Conservation (phyloP, 345 rosid species). For the Clarkia xantiana region DNA sequence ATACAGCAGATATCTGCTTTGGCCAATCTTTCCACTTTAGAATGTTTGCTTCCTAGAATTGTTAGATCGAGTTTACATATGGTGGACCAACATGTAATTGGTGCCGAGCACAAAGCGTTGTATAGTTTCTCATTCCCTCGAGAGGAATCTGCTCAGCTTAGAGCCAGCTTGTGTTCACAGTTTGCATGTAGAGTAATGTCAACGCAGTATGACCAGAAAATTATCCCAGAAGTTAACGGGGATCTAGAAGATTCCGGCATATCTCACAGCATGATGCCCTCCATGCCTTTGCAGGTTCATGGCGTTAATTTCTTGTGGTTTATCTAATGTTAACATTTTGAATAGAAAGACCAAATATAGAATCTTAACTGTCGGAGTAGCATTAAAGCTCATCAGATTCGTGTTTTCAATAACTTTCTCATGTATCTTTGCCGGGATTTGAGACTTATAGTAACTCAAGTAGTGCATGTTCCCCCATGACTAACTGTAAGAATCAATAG, state of each 20-base stretch:
- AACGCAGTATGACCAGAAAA: constrained; percentile 7
- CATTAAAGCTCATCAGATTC: no score
- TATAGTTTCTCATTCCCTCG: constrained; percentile 13
- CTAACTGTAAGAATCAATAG: no score
- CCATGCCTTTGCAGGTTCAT: constrained; percentile 29
- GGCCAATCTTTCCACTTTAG: constrained; percentile 32
- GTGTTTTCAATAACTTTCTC: no score
- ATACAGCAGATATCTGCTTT: constrained; percentile 33
- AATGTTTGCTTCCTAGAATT: constrained; percentile 19
- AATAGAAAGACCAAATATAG: no score
- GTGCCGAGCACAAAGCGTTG: constrained; percentile 19
- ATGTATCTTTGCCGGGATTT: no score
- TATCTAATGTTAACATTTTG: no score
- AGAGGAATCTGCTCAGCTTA: constrained; percentile 22
- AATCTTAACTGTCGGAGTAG: no score
- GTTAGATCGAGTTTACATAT: constrained; percentile 17
- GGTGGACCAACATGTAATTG: constrained; percentile 7
- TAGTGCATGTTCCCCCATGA: no score
- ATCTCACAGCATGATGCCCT: constrained; percentile 6
- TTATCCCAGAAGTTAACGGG: constrained; percentile 7
- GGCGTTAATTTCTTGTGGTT: neutral
- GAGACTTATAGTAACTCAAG: no score
- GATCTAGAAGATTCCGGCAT: constrained; percentile 16
- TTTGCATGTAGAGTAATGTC: constrained; percentile 20
- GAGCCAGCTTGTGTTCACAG: constrained; percentile 27